A percentile compares a stretch with the other conserved stretches of the same genome.
Conservation (phyloP, 768 basidiomycete genomes). For the Suillus lakei region DNA sequence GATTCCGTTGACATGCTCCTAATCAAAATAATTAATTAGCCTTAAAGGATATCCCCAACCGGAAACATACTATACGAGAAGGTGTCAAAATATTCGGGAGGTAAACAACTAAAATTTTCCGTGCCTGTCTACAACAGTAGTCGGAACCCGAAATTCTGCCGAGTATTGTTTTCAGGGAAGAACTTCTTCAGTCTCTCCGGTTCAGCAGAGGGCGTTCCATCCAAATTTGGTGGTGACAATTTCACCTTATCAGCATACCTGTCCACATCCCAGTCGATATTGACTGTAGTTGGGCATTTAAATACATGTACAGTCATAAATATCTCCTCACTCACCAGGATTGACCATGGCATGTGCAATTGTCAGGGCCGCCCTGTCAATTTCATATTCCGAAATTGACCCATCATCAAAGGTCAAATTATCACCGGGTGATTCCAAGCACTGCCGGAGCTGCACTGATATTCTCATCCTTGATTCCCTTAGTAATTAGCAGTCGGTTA, state of each 20-base stretch:
- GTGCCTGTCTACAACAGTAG: no score
- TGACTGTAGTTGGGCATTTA: background rate
- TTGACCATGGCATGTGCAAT: background rate
- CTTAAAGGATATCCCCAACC: background rate
- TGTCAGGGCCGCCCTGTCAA: background rate
- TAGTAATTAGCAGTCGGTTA: background rate
- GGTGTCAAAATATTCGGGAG: background rate
- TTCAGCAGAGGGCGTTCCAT: no score
- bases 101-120: background rate
- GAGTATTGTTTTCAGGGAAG: no score
- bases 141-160: no score
- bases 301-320: background rate
- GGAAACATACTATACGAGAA: background rate
- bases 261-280: no score
- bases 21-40: background rate
- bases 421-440: background rate
- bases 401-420: background rate
- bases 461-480: constrained; percentile 2
- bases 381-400: background rate
- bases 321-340: background rate
- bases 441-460: background rate
- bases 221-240: no score
- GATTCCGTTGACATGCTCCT: background rate
- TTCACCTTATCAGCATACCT: no score
- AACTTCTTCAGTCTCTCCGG: no score